Evolutionary conservation across 176 grass and related monocot genomes (phyloP), one percentile per base, ranked within the genome.

Genomic region (Dactylis glomerata): DNA sequence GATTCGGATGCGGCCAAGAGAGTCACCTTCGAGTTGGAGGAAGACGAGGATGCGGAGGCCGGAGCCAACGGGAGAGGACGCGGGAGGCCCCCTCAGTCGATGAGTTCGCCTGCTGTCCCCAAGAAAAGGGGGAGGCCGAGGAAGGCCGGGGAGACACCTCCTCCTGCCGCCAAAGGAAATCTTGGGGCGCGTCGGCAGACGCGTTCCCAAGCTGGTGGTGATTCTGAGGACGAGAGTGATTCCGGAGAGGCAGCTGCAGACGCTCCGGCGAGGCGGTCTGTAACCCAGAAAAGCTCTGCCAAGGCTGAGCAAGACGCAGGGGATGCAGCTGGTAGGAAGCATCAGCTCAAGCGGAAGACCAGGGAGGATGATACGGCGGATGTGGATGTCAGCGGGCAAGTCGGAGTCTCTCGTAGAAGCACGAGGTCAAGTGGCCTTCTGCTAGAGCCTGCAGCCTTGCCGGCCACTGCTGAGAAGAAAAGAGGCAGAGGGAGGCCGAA

Each of bases 21-120:
- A 42, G 91, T 93, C 12, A 82, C 56, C 0, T 93, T 93, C 57
- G 27, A 20, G 12, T 66, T 89, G 19, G 78, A 82, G 12, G 73
- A 76, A 17, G 59, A 55, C 22, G 67, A 26, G 26, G 76, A 66
- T 56, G 65, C 5, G 33, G 68, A 26, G 44, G 16, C 13, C 12
- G 33, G 51, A 56, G 76, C 5, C 42, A 15, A 10, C 5, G 16
- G 38, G 5, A 42, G 30, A 28, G 36, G 42, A 62, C 7, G 27
- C 10, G 19, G 4, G 56, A 80, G 19, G 54, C 2, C 23, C 33
- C 2, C 23, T 23, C 64, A 68, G 49, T 32, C 64, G 41, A 5
- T 24, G 19, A 47, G 55, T 30, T 85, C 82, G 46, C 87, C 76
- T 0, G 77, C 65, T 73, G 68, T 44, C 8, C 33, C 68, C 56